Evolutionary conservation across 345 rosid genomes (phyloP), one percentile per base, ranked within the genome.

Genomic region (Turritis glabra): DNA sequence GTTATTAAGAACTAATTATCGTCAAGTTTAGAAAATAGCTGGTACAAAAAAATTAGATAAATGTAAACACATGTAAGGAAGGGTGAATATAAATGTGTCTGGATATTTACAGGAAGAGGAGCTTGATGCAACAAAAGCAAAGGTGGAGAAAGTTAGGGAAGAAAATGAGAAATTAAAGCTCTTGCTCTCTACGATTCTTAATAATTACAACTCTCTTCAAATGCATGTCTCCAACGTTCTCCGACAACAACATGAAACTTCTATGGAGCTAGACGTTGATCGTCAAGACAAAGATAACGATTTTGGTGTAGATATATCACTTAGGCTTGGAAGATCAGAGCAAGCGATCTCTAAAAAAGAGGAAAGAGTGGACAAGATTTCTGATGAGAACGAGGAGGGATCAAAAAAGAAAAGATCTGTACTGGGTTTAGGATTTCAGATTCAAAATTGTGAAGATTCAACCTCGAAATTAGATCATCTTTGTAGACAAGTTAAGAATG

Each of bases 121-220:
- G 64, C 79, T 82, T 51, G 83, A 84, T 78, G 76, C 73, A 54
- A 66, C 79, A 19, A 82, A 76, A 67, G 81, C 80, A 40, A 78
- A 71, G 62, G 43, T 82, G 65, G 82, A 81, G 21, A 75, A 78
- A 75, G 82, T 76, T 63, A 78, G 75, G 50, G 80, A 80, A 79
- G 85, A 84, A 58, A 84, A 84, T 43, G 79, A 76, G 72, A 82
- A 79, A 79, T 40, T 84, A 69, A 84, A 80, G 70, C 53, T 76
- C 29, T 53, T 79, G 33, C 59, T 84, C 15, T 58, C 79, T 2
- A 74, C 75, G n/a, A 55, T 79, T 13, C 65, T 73, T 27, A 80
- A 65, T 74, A 84, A 84, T 64, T 82, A 82, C 72, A 69, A 84
- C 63, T 82, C 84, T 43, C 80, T 84, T 29, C 81, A 82, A 59